Base-by-base conservation (phyloP, 2,329 filamentous ascomycete genomes). In the Neopestalotiopsis clavispora region DNA sequence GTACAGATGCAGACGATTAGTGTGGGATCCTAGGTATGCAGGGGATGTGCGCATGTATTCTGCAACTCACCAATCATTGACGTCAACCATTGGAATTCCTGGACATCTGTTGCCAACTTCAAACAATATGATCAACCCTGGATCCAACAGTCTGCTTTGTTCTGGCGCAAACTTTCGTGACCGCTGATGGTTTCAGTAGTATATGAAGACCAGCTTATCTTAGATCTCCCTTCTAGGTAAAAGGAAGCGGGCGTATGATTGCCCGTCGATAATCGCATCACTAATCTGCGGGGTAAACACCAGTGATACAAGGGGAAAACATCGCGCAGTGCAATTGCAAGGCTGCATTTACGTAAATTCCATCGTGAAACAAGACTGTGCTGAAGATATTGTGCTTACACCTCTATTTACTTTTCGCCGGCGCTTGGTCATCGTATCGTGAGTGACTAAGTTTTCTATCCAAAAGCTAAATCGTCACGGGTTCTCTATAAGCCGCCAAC, bases 241-340 rank as follows among this genome's bases (percentile, higher is more conserved):
- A 52, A 52, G 45, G 45, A 52, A 17, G 45, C 45, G 45, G 45
- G 45, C 45, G 45, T 17, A 52, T 10, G 20, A n/a, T 52, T n/a
- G 45, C 45, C 45, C 45, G 45, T 52, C 45, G 23, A 59, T 12
- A 14, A 59, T 17, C 57, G 17, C 30, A 14, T 23, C 23, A 34
- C 57, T 56, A 59, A 59, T 30, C 57, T 59, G 57, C 57, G 57
- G 57, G 57, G 57, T 59, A 59, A 59, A 59, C 57, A 59, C 57
- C 57, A 34, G 30, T 59, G 57, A n/a, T 59, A 59, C 57, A 14
- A 30, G 30, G 23, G 20, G 57, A 10, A 2, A 23, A 59, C 30
- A 28, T 23, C 30, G 13, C 14, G 13, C 30, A 23, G 30, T 59
- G 30, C 57, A 14, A 17, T 23, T 59, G 57, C 14, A 23, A 59